Base-by-base conservation (phyloP, 208 protist species). In the Lotmaria passim region DNA sequence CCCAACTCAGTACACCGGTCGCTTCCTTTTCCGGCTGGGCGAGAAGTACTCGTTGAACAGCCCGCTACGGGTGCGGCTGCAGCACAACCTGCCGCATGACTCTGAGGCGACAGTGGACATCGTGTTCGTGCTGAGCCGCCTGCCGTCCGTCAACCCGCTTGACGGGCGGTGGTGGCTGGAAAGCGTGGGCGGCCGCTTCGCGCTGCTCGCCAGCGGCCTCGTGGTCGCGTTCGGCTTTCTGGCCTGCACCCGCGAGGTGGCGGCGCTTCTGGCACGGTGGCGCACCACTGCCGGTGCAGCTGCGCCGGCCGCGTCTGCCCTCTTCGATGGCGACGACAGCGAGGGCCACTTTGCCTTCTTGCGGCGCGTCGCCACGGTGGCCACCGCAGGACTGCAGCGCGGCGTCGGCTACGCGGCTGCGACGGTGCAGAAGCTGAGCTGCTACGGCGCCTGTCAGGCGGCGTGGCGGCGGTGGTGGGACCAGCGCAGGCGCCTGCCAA, bases 121-220 rank as follows among this genome's bases (percentile, higher is more conserved):
- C 28, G 70, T 76, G 17, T 7, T 76, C 14, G 70, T 76, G 30
- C 56, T 76, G n/a, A 65, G 6, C 31, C 53, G 62, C 34, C 41
- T 44, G 19, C 70, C 70, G 30, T 11, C 62, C 11, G 17, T 39
- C 28, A 69, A 76, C 55, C 62, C 33, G 7, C 62, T 76, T 24
- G 43, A 76, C 56, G 31, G 46, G 41, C 62, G 70, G 30, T 76
- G 70, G 70, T 76, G 70, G 70, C 38, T 65, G n/a, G 70, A 76
- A 39, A 38, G 46, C 23, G 53, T 65, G 2, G 28, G 31, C n/a
- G 70, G 70, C 28, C 62, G 70, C 34, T 44, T 70, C n/a, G 43
- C 53, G 17, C 61, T 76, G 24, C 61, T 76, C 23, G 23, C 62
- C n/a, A 39, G 50, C 21, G 46, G 44, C 31, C 6, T 38, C 17